These are phyloP conservation scores for Dendrobium chrysotoxum DNA, from an alignment of 106 monocot species.

Conservation along the genomic window DNA sequence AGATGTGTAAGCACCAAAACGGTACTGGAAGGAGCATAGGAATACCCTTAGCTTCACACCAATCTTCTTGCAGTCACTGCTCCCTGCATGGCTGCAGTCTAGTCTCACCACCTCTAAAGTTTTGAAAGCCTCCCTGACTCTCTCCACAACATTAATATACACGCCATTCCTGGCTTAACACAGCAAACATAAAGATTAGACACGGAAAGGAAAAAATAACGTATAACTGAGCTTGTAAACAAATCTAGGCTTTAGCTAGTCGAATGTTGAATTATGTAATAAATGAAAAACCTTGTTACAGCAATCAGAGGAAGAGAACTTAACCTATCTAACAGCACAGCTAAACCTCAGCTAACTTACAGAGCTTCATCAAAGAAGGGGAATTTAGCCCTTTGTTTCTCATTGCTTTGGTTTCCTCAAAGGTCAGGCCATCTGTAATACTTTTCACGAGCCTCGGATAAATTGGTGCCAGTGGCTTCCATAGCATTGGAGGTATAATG, in stretches of 20 bases:
- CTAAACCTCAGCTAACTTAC: slow-evolving; percentile 28
- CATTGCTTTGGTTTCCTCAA: slow-evolving; percentile 83
- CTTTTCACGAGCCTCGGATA: slow-evolving; percentile 77
- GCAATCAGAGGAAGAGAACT: background rate
- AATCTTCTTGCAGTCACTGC: slow-evolving; percentile 86
- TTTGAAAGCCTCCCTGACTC: slow-evolving; percentile 61
- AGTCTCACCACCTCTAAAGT: slow-evolving; percentile 65
- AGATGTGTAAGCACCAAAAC: background rate
- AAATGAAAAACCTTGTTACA: background rate
- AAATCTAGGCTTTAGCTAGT: background rate
- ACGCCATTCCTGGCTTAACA: slow-evolving; percentile 85
- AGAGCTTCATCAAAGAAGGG: slow-evolving; percentile 67
- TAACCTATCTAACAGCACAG: background rate
- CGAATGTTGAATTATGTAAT: background rate
- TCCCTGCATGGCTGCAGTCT: slow-evolving; percentile 55
- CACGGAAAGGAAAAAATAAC: background rate
- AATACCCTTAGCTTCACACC: slow-evolving; percentile 86
- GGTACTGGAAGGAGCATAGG: background rate
- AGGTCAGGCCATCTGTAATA: slow-evolving; percentile 59
- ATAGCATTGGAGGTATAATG: slow-evolving; percentile 65
- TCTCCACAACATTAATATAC: slow-evolving; percentile 73
- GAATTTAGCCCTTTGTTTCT: slow-evolving; percentile 67
- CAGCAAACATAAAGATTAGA: background rate
- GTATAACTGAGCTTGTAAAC: background rate
- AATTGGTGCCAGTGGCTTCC: slow-evolving; percentile 81